Evolutionary conservation across 208 protist species (phyloP), one percentile per base, ranked within the genome.

Genomic region (Leptomonas seymouri): DNA sequence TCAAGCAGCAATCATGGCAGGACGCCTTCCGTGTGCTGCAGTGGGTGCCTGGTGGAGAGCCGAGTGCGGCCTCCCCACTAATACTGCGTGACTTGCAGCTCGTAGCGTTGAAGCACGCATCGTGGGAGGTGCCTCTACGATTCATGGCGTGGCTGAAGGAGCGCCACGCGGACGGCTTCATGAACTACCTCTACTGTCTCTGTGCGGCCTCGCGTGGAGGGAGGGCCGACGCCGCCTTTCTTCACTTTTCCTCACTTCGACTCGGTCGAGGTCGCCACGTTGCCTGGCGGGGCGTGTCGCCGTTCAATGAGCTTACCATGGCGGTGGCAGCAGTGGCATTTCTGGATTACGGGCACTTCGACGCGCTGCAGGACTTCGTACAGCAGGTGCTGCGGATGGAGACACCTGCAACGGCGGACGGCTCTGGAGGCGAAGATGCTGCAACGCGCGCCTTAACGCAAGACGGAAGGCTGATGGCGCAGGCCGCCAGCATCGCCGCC

Each of bases 131-230:
- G 9, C 82, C 88, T 48, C 72, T 90, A 60, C 71, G 54, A 1
- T 31, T 68, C 27, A 72, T 87, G 46, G 65, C 59, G 56, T 39
- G 21, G 21, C 55, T 60, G 85, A 68, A 49, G 50, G 58, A 57
- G 12, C 67, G 67, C 18, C 50, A 74, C 3, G 78, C 66, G 4
- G 71, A 83, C 16, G 73, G 81, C 28, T 90, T 95, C 74, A 89
- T 95, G 86, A 86, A 86, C 62, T 76, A 87, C 68, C 56, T 91
- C 20, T 93, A 95, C 77, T 85, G 84, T 68, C 61, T 95, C n/a
- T 88, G 86, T 55, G 86, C 90, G 0, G 86, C 82, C 18, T 78
- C 76, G 15, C 65, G 78, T 18, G 78, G 77, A 0, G 90, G 86
- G 2, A 71, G 86, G 20, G 57, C 78, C 46, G 71, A 66, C 30